Evolutionary conservation across 805 yeast genomes (phyloP), one percentile per base, ranked within the genome.

Genomic region (Schizosaccharomyces cryophilus): DNA sequence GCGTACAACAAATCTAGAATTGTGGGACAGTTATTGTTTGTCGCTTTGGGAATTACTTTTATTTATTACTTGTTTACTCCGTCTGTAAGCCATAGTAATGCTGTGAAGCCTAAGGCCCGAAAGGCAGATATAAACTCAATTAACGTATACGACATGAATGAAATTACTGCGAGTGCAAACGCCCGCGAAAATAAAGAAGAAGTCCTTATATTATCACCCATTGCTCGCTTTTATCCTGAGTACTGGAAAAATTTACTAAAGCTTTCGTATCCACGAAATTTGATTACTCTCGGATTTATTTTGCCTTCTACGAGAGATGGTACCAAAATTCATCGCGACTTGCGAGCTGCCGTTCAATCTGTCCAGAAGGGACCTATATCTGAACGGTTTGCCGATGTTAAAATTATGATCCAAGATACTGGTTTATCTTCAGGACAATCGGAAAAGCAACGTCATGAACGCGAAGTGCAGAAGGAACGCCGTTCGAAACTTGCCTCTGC

Each of bases 401-500:
- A 95, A 26, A 84, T 93, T 56, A 75, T 93, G 68, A 81, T 97
- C 72, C 97, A 93, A 74, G 97, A 93, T 71, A 84, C 84, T 42
- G 71, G 68, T 48, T 81, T 94, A 5, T 77, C 87, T 65, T 78
- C 78, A 45, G 78, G 84, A 54, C 93, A 89, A 69, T 65, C 67
- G 51, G 99, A 93, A 70, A 84, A 85, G 11, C 40, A 87, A 65
- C 79, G 98, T 69, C 99, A 93, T 69, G 95, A 95, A 3, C 73
- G 85, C 64, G 73, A 72, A 30, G 94, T 82, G 31, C 98, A 93
- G 72, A 89, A 88, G 71, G 84, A 85, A 67, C 80, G 98, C 70
- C 80, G 98, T 66, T 71, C 85, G 4, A 81, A 82, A 68, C 90
- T 93, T 97, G 95, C 96, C 1, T 74, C 87, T 65, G 96, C 97